A percentile compares a stretch with the other conserved stretches of the same genome.
These are phyloP conservation scores for Acanthamoeba quina DNA, from an alignment of 208 protist species.

Conservation along the genomic window DNA sequence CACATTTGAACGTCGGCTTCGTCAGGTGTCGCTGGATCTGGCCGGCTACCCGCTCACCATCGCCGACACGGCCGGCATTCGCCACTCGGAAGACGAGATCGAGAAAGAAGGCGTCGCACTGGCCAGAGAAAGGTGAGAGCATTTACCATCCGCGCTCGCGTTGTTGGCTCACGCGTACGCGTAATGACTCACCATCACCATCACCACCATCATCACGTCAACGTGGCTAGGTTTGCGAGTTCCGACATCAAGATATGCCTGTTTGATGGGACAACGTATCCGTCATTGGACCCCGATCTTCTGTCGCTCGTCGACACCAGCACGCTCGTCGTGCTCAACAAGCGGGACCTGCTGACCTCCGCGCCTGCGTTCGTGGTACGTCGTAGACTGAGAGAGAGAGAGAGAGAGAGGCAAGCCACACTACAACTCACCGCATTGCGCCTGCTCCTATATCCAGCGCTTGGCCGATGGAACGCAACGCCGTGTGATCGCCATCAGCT, in stretches of 20 bases:
- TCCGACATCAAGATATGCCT: conserved; percentile 65
- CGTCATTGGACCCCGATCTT: neutral
- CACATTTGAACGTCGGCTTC: too few relatives aligned
- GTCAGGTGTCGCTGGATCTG: conserved; percentile 83
- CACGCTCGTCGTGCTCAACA: conserved; percentile 44
- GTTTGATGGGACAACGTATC: conserved; percentile 31
- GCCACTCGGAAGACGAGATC: conserved; percentile 78
- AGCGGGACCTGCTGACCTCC: neutral
- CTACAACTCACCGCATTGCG: neutral
- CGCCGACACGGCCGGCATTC: conserved; percentile 89
- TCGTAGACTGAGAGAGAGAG: neutral
- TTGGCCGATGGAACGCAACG: neutral
- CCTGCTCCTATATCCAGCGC: neutral
- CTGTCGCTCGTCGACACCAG: neutral
- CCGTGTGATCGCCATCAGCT: conserved; percentile 20
- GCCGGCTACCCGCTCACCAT: conserved; percentile 86
- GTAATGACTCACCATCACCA: neutral
- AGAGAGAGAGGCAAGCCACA: too few relatives aligned
- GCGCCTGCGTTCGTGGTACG: neutral
- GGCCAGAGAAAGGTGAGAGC: conserved; percentile 74
- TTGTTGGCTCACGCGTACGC: too few relatives aligned
- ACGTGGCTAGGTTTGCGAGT: neutral
- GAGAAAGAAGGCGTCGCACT: conserved; percentile 85
- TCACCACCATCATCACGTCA: neutral
- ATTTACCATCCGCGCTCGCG: conserved; percentile 40